Evolutionary conservation across 768 basidiomycete species (phyloP), one percentile per base, ranked within the genome.

Genomic region (Podaxis carcinomalis): DNA sequence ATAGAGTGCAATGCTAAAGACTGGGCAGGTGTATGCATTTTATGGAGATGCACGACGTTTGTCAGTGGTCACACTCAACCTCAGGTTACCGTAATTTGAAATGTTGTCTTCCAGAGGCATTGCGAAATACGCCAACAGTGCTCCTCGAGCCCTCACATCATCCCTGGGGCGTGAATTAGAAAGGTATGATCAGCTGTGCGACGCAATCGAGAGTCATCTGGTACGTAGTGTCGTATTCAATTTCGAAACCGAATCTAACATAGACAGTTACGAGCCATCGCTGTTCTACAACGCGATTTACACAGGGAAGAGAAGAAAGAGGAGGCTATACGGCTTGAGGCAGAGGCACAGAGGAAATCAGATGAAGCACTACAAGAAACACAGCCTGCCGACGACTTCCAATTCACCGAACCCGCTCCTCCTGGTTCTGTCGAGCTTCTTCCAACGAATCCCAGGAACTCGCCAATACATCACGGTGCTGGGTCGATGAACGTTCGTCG

Each of bases 121-220:
- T 49, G 76, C 80, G 52, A 80, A 80, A 53, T 78, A 86, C 65
- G 80, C 83, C 2, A 78, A 81, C 3, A 72, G 79, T 60, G 89
- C 91, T 25, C 89, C 90, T 9, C 83, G 75, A n/a, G 78, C 85
- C 23, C 69, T 92, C 11, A 85, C 82, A 2, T 75, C 83, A 2
- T 79, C 87, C 16, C 77, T 93, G 36, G 87, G 90, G 14, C 83
- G 83, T 39, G 89, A 91, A 67, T 76, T 92, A 2, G 89, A 92
- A 69, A 87, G 83, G 67, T 93, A 88, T 65, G 90, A 93, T 67
- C 89, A 91, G 66, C 63, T 92, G 4, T 90, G 89, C 66, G 92
- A 93, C 68, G 77, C 85, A 1, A 83, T 93, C 53, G 92, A 93
- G 70, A 80, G 84, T 42, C 83, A 85, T 56, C 66, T 93, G 64